phyloP scores from a whole-genome alignment of 495 filamentous ascomycete species.

The Pyrenula massariospora region DNA sequence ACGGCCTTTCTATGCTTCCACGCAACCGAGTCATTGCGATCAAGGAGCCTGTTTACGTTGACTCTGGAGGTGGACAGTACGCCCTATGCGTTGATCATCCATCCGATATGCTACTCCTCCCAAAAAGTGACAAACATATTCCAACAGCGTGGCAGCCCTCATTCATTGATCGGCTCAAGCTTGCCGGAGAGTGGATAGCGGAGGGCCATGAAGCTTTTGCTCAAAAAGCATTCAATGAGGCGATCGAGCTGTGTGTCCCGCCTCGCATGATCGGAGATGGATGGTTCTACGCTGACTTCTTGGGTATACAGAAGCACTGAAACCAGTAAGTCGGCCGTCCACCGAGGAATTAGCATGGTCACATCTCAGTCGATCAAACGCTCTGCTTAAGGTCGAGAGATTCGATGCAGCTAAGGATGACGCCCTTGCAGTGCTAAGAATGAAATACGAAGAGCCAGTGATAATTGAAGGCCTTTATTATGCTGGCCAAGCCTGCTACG shows the following conservation, averaged over 20 bases:
- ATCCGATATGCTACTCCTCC: slow-evolving; percentile 28
- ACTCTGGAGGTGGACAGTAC: slow-evolving; percentile 21
- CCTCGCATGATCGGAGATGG: slow-evolving; percentile 1
- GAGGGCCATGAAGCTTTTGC: slow-evolving; percentile 25
- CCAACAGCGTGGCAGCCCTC: slow-evolving; percentile 22
- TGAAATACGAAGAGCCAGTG: too few species aligned
- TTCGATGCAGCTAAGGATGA: slow-evolving; percentile 11
- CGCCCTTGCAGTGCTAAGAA: slow-evolving; percentile 22
- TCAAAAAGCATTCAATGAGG: slow-evolving; percentile 6
- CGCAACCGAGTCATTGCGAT: slow-evolving; percentile 23
- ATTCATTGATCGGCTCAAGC: slow-evolving; percentile 7
- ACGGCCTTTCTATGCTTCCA: slow-evolving; percentile 3
- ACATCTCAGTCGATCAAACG: slow-evolving; percentile 30
- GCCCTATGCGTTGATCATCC: slow-evolving; percentile 41
- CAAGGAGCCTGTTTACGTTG: slow-evolving; percentile 42
- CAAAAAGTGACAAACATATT: slow-evolving; percentile 16
- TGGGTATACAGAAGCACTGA: slow-evolving; percentile 18
- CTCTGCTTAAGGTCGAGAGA: slow-evolving; percentile 31
- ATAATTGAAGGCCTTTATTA: slow-evolving; percentile 37
- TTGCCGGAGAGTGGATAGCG: slow-evolving; percentile 23
- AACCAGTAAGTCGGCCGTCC: slow-evolving; percentile 7
- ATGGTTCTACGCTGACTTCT: not conserved
- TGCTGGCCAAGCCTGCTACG: slow-evolving; percentile 32
- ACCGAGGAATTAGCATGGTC: slow-evolving; percentile 21
- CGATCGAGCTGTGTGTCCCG: slow-evolving; percentile 4